These are phyloP conservation scores for Dactylellina sp. DNA, from an alignment of 2,329 filamentous ascomycete genomes.

Conservation along the genomic window DNA sequence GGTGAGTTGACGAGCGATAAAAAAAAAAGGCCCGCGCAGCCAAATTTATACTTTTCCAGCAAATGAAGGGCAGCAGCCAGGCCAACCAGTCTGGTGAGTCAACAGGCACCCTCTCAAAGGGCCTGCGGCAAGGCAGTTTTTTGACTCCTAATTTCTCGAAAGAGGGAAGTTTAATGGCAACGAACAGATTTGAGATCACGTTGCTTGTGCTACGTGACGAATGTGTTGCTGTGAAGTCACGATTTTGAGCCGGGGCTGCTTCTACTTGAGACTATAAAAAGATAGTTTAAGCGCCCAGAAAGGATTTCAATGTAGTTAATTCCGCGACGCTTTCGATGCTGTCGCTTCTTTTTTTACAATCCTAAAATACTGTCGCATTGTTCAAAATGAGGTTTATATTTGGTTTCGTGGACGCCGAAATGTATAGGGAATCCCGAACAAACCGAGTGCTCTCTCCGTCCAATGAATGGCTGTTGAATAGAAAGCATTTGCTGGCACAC, in stretches of 20 bases:
- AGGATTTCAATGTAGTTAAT: too few species aligned
- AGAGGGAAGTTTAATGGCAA: constrained; percentile 9
- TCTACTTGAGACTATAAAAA: too few species aligned
- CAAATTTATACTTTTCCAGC: constrained; percentile 57
- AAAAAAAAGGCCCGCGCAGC: constrained; percentile 34
- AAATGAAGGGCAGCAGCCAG: constrained; percentile 12
- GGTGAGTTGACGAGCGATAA: constrained; percentile 18
- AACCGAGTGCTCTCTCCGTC: constrained; percentile 13
- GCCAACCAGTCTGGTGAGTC: constrained; percentile 36
- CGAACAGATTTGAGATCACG: constrained; percentile 29
- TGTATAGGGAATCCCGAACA: constrained; percentile 5
- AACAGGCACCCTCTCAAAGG: constrained; percentile 9
- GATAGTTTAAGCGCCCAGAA: too few species aligned
- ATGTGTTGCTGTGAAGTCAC: constrained; percentile 38
- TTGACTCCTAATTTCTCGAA: not conserved
- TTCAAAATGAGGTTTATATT: not conserved
- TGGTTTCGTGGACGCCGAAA: constrained; percentile 28
- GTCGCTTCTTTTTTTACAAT: too few species aligned
- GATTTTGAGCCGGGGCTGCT: constrained; percentile 22
- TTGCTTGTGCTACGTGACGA: constrained; percentile 40
- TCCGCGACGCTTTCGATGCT: too few species aligned
- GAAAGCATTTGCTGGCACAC: not conserved
- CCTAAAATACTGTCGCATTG: not conserved
- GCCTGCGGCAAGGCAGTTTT: constrained; percentile 43
- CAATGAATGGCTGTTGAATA: not conserved